Evolutionary conservation across 164 flowering plant species (phyloP), one percentile per base, ranked within the genome.

Genomic region (Amborella trichopoda): DNA sequence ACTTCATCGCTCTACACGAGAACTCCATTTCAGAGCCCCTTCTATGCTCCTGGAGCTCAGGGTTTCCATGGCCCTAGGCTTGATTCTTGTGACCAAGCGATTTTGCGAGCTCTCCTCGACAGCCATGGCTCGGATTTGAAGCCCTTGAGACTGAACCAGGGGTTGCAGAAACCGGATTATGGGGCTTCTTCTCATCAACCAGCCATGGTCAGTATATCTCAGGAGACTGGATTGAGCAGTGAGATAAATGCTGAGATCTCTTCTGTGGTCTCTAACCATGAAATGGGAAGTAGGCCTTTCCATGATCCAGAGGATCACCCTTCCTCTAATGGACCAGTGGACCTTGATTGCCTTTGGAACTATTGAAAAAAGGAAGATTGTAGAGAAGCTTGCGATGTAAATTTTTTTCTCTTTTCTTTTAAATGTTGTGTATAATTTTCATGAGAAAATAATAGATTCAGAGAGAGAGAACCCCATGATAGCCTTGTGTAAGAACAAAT

Each of bases 201-300:
- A n/a, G n/a, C n/a, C n/a, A 69, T 66, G 69, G 33, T 54, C 17
- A 72, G 75, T 37, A 37, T 54, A 9, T 84, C 91, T 0, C 83
- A 75, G 23, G 87, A 78, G 48, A 80, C 91, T 10, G 77, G 70
- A 0, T 34, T 73, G 10, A 67, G 59, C 39, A 67, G 63, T 49
- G 90, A 79, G 3, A 54, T 79, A 56, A 78, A 79, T 67, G 54
- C 67, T 20, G 90, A 81, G 39, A 81, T 70, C 39, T 74, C 88
- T 17, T 78, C 94, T 0, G 76, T 56, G 5, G 40, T 73, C 27
- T 73, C 83, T 2, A 69, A 71, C 59, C 62, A 71, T 17, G 78
- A 76, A 23, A 46, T 76, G 74, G 72, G 73, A 3, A 55, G 56
- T 47, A 62, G 65, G 45, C 47, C 52, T 44, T 75, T 70, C 26